Evolutionary conservation across 306 rosid species (phyloP).

Genomic region (Trifolium subterraneum): DNA sequence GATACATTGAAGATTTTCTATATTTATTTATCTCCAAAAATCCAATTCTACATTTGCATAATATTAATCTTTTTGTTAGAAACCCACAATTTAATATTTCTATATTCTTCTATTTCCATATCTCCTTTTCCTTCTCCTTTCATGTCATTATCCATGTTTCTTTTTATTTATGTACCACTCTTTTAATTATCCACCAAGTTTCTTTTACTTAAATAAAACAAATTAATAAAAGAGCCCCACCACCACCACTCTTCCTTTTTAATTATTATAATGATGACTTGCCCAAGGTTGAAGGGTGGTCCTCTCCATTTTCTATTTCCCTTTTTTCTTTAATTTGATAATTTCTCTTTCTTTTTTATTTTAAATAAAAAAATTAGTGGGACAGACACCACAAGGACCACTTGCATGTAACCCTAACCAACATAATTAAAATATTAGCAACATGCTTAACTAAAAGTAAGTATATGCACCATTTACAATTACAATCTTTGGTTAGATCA

Average conservation of each 20-base stretch:
- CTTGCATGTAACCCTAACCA: constrained; percentile 41
- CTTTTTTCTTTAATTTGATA: not conserved
- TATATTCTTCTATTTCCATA: not conserved
- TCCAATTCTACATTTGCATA: not conserved
- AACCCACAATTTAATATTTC: constrained; percentile 9
- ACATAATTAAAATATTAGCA: constrained; percentile 41
- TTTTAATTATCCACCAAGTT: constrained; percentile 42
- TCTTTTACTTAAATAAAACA: constrained; percentile 36
- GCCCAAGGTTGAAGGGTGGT: constrained; percentile 60
- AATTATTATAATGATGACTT: constrained; percentile 44
- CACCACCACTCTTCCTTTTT: constrained; percentile 36
- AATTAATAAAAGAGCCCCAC: constrained; percentile 53
- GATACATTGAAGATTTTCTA: not conserved
- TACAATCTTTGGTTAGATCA: constrained; percentile 37
- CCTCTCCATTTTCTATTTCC: constrained; percentile 47
- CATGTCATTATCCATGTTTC: constrained; percentile 41
- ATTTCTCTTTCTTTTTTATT: not conserved
- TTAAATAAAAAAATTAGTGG: constrained; percentile 27
- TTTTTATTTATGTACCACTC: constrained; percentile 45
- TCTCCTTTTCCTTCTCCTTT: constrained; percentile 25
- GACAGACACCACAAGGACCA: constrained; percentile 51
- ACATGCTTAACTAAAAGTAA: constrained; percentile 35
- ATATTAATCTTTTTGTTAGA: not conserved
- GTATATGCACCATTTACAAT: constrained; percentile 25
- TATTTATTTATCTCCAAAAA: not conserved